Conservation (phyloP, 768 basidiomycete genomes). For the Collybiopsis confluens region DNA sequence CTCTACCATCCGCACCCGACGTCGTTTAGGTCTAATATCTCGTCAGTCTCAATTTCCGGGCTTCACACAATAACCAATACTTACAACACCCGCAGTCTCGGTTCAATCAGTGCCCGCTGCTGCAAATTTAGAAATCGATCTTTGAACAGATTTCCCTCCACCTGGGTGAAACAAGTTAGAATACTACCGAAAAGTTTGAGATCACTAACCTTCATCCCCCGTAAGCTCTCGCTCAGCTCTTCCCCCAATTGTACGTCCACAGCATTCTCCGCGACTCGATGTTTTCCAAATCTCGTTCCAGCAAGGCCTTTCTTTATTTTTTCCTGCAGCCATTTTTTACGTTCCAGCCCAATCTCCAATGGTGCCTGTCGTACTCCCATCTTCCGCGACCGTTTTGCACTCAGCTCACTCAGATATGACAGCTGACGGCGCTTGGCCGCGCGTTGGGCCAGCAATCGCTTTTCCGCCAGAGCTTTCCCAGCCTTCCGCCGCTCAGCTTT, state of each 20-base stretch:
- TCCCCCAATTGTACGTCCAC: constrained; percentile 90
- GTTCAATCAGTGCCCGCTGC: constrained; percentile 83
- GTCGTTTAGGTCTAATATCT: constrained; percentile 44
- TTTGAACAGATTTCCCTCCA: constrained; percentile 89
- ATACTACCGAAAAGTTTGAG: too few relatives aligned
- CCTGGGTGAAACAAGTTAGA: constrained; percentile 56
- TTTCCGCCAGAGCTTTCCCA: constrained; percentile 61
- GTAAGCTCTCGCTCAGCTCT: constrained; percentile 79
- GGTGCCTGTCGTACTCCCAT: constrained; percentile 39
- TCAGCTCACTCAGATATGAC: constrained; percentile 19
- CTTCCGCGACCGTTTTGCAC: not conserved
- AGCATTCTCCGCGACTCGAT: constrained; percentile 61
- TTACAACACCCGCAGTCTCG: constrained; percentile 75
- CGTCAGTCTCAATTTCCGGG: constrained; percentile 20
- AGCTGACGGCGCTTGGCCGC: constrained; percentile 58
- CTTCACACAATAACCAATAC: constrained; percentile 34
- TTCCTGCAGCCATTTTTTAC: constrained; percentile 37
- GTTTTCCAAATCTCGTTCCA: constrained; percentile 77
- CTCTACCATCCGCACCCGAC: constrained; percentile 49
- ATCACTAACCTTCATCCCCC: constrained; percentile 70
- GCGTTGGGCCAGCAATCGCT: constrained; percentile 58
- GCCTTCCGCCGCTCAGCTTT: constrained; percentile 69
- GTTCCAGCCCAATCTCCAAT: constrained; percentile 34
- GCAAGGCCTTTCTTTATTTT: constrained; percentile 53
- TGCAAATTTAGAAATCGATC: constrained; percentile 88